These are phyloP conservation scores for Filobasidium floriforme DNA, from an alignment of 768 basidiomycete genomes.

Conservation along the genomic window DNA sequence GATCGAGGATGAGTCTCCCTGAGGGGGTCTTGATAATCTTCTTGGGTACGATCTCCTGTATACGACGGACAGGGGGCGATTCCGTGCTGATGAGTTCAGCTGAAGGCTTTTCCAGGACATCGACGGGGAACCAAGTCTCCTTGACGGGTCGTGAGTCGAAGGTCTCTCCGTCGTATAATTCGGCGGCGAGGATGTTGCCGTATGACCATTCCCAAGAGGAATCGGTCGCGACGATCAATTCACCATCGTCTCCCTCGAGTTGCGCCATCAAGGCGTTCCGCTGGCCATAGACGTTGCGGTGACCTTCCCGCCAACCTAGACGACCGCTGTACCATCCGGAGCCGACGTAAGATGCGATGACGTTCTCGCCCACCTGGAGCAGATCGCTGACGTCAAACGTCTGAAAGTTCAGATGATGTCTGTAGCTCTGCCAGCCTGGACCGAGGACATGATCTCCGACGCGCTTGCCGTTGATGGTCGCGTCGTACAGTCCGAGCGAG, in stretches of 20 bases:
- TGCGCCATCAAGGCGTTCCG: no score
- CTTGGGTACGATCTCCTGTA: slow-evolving; percentile 19
- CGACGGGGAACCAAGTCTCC: neutral
- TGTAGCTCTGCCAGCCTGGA: neutral
- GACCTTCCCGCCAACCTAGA: no score
- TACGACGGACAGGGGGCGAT: slow-evolving; percentile 30
- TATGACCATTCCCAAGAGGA: no score
- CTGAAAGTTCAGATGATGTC: no score
- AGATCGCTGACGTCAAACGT: no score
- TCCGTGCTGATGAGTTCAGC: slow-evolving; percentile 28
- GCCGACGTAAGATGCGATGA: no score
- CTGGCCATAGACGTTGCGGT: no score
- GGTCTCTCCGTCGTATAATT: slow-evolving; percentile 17
- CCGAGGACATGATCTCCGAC: slow-evolving; percentile 34
- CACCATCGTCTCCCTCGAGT: no score
- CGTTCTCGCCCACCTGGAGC: no score
- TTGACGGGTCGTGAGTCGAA: slow-evolving; percentile 19
- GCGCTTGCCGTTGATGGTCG: slow-evolving; percentile 30
- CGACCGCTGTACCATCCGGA: no score
- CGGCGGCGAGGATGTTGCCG: neutral
- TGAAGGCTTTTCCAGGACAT: slow-evolving; percentile 20
- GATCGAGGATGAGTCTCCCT: slow-evolving; percentile 37
- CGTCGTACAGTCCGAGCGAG: slow-evolving; percentile 35
- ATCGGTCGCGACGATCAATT: no score
- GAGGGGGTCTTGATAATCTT: slow-evolving; percentile 28